A percentile compares a stretch with the other conserved stretches of the same genome.
Evolutionary conservation across 345 rosid genomes (phyloP).

Genomic region (Turnera subulata): DNA sequence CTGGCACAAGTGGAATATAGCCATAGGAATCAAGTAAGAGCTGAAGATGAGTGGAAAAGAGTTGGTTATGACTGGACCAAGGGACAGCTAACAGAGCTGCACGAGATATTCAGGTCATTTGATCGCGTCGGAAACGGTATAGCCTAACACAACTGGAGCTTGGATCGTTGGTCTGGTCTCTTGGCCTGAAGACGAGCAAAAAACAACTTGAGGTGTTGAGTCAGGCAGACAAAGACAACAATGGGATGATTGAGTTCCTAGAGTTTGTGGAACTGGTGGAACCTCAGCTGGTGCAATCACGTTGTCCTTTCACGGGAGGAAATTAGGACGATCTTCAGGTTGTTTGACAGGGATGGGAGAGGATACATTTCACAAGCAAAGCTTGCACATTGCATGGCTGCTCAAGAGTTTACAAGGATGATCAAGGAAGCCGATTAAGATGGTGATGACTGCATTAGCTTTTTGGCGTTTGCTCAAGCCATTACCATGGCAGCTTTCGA

Average conservation of each 20-base stretch:
- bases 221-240: constrained; percentile 66
- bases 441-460: constrained; percentile 76
- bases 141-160: constrained; percentile 81
- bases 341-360: constrained; percentile 73
- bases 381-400: constrained; percentile 85
- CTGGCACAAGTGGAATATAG: too few species aligned
- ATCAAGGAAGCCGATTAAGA: constrained; percentile 86
- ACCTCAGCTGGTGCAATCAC: constrained; percentile 56
- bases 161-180: constrained; percentile 68
- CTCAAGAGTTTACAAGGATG: constrained; percentile 74
- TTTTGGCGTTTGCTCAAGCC: constrained; percentile 62
- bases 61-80: constrained; percentile 45
- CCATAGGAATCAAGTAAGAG: too few species aligned
- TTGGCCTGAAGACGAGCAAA: constrained; percentile 58
- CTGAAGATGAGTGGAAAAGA: constrained; percentile 50
- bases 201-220: constrained; percentile 60
- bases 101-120: constrained; percentile 69
- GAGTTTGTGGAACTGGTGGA: constrained; percentile 67
- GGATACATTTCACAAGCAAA: constrained; percentile 80
- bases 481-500: constrained; percentile 77
- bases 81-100: constrained; percentile 66
- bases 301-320: constrained; percentile 67
- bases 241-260: constrained; percentile 75
- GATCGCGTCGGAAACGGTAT: constrained; percentile 74
- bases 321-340: constrained; percentile 54